Evolutionary conservation across 169 alveolate genomes (phyloP), one percentile per base, ranked within the genome.

Genomic region (Plasmodium adleri): DNA sequence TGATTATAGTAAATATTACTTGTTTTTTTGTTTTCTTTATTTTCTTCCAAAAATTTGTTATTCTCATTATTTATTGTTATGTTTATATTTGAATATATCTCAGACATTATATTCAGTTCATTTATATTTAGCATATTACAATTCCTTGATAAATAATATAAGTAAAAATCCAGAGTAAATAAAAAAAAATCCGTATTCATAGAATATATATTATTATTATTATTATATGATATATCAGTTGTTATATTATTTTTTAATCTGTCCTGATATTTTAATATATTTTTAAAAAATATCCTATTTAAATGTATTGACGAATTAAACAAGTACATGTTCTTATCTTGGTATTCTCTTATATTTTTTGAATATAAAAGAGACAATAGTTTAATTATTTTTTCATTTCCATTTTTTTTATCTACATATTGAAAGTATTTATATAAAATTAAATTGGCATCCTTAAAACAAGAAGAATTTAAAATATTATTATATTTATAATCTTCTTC

Each of bases 361-460:
- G 59, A 45, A 54, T 72, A 86, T 52, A 86, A 39, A 9, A 72
- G 52, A 50, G 47, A 39, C 58, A 86, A 26, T 20, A 86, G 50
- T 71, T 86, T 59, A 60, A 72, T 22, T 72, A 72, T 6, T 32
- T 86, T 86, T 7, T 50, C 52, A 47, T 54, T 72, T 13, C 28
- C 76, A 62, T 73, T 71, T n/a, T 63, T 39, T 72, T 63, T 10
- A 15, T 86, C 50, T 47, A 86, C 26, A 52, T 24, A 72, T 28
- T 67, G 92, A 72, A 86, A 72, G 71, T 86, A 86, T 71, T 86
- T 86, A 54, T 86, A 86, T 64, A 86, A 62, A 60, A 86, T 17
- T 26, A 86, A 59, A 6, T 86, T 52, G 17, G 50, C 56, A 22
- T 86, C 52, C 3, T 15, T 28, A 73, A 71, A 86, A 72, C 58